These are phyloP conservation scores for Lactarius pseudohatsudake DNA, from an alignment of 768 basidiomycete species.

Conservation along the genomic window DNA sequence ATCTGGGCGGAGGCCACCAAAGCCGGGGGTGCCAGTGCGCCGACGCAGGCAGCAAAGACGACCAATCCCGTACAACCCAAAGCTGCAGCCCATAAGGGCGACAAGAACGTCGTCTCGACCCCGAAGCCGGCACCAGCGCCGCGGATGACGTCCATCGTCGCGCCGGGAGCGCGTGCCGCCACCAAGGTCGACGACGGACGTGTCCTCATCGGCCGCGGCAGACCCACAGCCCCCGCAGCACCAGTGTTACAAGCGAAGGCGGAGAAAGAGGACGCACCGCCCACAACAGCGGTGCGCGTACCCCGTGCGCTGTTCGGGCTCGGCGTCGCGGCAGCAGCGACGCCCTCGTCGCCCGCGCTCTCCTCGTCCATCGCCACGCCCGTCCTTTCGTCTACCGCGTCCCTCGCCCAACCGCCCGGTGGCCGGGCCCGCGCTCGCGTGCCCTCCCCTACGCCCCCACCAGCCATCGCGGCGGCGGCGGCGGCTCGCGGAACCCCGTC, in stretches of 20 bases:
- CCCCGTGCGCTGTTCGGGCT: constrained; percentile 14
- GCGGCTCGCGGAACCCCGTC: constrained; percentile 27
- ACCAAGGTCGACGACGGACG: constrained; percentile 2
- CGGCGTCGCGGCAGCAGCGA: constrained; percentile 21
- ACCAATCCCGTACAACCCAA: not conserved
- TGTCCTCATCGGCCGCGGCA: not conserved
- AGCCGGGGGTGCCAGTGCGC: not conserved
- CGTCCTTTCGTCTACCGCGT: constrained; percentile 72
- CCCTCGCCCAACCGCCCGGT: constrained; percentile 54
- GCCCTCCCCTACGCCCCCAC: constrained; percentile 19
- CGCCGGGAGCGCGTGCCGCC: not conserved
- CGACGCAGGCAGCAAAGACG: constrained; percentile 20
- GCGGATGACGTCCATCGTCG: constrained; percentile 2
- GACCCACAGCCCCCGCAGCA: not conserved
- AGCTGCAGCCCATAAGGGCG: not conserved
- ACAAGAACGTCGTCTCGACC: not conserved
- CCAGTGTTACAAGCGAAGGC: not conserved
- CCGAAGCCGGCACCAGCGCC: not conserved
- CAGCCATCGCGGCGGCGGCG: constrained; percentile 12
- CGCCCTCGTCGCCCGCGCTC: constrained; percentile 36
- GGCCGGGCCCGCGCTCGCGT: constrained; percentile 30
- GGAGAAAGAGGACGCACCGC: constrained; percentile 3
- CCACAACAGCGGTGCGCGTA: not conserved
- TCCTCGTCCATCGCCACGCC: constrained; percentile 75
- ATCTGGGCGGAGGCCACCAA: constrained; percentile 54